Percentiles rank a stretch among this genome's conserved stretches.
Evolutionary conservation across 179 eudicot species (phyloP).

Genomic region (Dionaea muscipula): DNA sequence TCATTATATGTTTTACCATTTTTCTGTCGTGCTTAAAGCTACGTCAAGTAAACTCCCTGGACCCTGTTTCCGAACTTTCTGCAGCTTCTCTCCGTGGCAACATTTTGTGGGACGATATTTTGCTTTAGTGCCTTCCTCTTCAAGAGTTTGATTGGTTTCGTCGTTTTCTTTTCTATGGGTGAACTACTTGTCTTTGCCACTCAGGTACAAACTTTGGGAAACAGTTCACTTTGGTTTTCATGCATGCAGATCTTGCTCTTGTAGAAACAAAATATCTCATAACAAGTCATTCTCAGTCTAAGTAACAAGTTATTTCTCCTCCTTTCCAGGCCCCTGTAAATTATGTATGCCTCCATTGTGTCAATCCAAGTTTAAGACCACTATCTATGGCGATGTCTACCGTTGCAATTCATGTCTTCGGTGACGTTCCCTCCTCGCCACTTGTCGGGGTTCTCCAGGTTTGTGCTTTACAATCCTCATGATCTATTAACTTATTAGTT

Average conservation of each 20-base stretch:
- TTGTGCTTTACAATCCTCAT: not conserved
- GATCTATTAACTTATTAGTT: not conserved
- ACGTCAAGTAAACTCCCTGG: not conserved
- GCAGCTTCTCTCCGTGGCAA: slow-evolving; percentile 76
- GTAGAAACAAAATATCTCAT: too few species aligned
- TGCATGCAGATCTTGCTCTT: not conserved
- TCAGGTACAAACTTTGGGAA: slow-evolving; percentile 41
- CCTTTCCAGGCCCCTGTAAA: slow-evolving; percentile 84
- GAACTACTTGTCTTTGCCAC: slow-evolving; percentile 80
- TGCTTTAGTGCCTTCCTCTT: slow-evolving; percentile 81
- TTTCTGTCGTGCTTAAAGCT: not conserved
- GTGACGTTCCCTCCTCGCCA: slow-evolving; percentile 97
- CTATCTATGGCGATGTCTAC: slow-evolving; percentile 91
- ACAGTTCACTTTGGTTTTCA: not conserved
- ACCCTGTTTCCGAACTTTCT: slow-evolving; percentile 7
- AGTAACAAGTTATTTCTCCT: not conserved
- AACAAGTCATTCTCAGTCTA: too few species aligned
- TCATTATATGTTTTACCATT: not conserved
- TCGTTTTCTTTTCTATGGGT: slow-evolving; percentile 64
- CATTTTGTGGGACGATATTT: slow-evolving; percentile 62
- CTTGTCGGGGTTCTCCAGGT: slow-evolving; percentile 94
- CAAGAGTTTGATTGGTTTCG: slow-evolving; percentile 48
- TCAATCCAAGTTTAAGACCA: slow-evolving; percentile 77
- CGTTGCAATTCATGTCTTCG: slow-evolving; percentile 76
- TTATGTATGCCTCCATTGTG: slow-evolving; percentile 67